These are phyloP conservation scores for Porodaedalea pini DNA, from an alignment of 1,284 basidiomycete genomes.

Conservation along the genomic window DNA sequence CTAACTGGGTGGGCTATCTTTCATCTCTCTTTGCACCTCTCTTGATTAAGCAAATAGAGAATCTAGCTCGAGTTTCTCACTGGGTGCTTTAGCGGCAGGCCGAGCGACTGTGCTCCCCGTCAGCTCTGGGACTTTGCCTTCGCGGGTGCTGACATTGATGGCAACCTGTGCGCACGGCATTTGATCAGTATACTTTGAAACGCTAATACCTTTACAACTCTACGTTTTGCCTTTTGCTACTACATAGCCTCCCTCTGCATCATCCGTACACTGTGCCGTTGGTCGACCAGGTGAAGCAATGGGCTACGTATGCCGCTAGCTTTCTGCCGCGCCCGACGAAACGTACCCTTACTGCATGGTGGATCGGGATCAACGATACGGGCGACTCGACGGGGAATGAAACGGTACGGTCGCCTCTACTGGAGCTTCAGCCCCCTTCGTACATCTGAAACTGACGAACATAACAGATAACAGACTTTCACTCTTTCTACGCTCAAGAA, in stretches of 20 bases:
- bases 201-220: background rate
- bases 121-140: conserved; percentile 59
- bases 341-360: conserved; percentile 50
- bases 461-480: conserved; percentile 44
- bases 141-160: conserved; percentile 51
- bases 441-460: background rate
- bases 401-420: conserved; percentile 32
- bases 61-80: conserved; percentile 43
- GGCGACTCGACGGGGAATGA: conserved; percentile 46
- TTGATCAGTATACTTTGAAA: too few relatives aligned
- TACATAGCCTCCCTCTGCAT: conserved; percentile 34
- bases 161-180: conserved; percentile 33
- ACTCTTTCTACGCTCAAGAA: conserved; percentile 48
- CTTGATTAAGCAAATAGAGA: background rate
- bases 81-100: conserved; percentile 45
- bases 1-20: conserved; percentile 47
- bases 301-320: conserved; percentile 40
- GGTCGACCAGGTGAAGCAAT: conserved; percentile 50
- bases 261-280: conserved; percentile 47
- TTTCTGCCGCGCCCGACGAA: conserved; percentile 42
- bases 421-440: background rate
- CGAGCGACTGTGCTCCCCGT: conserved; percentile 35
- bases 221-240: background rate
- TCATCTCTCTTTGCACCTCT: background rate
- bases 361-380: conserved; percentile 59